Evolutionary conservation across 768 basidiomycete species (phyloP).

Genomic region (Tricholoma furcatifolium): DNA sequence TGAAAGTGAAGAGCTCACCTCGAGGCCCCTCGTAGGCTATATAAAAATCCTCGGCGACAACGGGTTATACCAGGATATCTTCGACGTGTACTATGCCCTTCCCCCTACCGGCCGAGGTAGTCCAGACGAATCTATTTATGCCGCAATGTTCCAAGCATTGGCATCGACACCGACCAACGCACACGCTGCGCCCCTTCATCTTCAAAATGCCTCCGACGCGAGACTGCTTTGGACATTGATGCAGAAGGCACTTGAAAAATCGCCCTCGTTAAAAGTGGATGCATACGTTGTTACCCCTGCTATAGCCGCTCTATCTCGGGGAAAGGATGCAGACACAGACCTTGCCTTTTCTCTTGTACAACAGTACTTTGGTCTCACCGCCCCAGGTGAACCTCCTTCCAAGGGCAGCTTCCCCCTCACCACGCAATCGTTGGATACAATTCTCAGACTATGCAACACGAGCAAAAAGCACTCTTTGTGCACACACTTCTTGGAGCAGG

Average conservation of each 20-base stretch:
- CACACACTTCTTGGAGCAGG: slow-evolving; percentile 57
- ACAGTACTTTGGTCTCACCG: slow-evolving; percentile 61
- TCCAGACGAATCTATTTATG: slow-evolving; percentile 60
- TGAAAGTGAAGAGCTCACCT: slow-evolving; percentile 44
- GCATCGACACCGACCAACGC: slow-evolving; percentile 26
- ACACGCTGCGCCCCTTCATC: slow-evolving; percentile 19
- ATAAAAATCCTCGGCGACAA: slow-evolving; percentile 65
- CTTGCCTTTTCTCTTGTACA: slow-evolving; percentile 63
- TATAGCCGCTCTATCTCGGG: slow-evolving; percentile 54
- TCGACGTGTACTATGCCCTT: slow-evolving; percentile 73
- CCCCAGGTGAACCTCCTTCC: slow-evolving; percentile 39
- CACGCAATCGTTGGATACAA: slow-evolving; percentile 47
- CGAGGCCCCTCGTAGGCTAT: slow-evolving; percentile 56
- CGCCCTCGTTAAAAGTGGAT: slow-evolving; percentile 49
- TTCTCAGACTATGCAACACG: slow-evolving; percentile 55
- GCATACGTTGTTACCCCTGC: slow-evolving; percentile 49
- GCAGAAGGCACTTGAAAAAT: slow-evolving; percentile 48
- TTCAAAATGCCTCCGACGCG: slow-evolving; percentile 61
- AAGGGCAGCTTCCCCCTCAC: slow-evolving; percentile 42
- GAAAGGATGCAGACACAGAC: slow-evolving; percentile 57
- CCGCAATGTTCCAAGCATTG: slow-evolving; percentile 61
- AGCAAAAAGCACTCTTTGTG: slow-evolving; percentile 46
- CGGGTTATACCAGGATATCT: slow-evolving; percentile 61
- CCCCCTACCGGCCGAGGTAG: slow-evolving; percentile 62
- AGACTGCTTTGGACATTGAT: slow-evolving; percentile 71